These are phyloP conservation scores for Pichia gijzeniarum DNA, from an alignment of 805 yeast species.

Conservation along the genomic window DNA sequence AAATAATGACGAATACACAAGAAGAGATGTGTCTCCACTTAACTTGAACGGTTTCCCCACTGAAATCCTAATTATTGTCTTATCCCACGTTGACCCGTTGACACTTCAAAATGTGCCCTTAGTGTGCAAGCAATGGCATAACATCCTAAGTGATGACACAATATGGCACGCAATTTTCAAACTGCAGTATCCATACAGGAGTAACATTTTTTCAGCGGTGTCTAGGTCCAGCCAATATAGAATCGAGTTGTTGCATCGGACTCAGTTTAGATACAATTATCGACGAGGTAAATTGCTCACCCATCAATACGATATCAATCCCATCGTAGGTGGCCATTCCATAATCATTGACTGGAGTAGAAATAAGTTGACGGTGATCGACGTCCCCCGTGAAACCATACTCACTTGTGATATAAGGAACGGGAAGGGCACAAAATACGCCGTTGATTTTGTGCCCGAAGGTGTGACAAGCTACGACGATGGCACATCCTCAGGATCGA, in stretches of 20 bases:
- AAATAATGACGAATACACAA: too few species aligned
- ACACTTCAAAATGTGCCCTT: slow-evolving; percentile 35
- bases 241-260: slow-evolving; percentile 38
- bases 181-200: slow-evolving; percentile 32
- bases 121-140: slow-evolving; percentile 46
- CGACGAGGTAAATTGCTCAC: slow-evolving; percentile 7
- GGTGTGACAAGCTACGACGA: slow-evolving; percentile 28
- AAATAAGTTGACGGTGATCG: slow-evolving; percentile 10
- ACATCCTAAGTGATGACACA: slow-evolving; percentile 36
- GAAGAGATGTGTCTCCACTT: neutral
- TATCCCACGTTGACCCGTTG: slow-evolving; percentile 39
- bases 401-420: slow-evolving; percentile 10
- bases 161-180: slow-evolving; percentile 45
- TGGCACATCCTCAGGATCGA: slow-evolving; percentile 3
- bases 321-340: slow-evolving; percentile 4
- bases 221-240: slow-evolving; percentile 42
- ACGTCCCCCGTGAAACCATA: slow-evolving; percentile 10
- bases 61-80: slow-evolving; percentile 40
- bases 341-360: slow-evolving; percentile 11
- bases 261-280: slow-evolving; percentile 22
- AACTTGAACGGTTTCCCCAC: slow-evolving; percentile 34
- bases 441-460: slow-evolving; percentile 24
- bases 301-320: slow-evolving; percentile 6
- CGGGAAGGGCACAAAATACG: slow-evolving; percentile 10
- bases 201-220: slow-evolving; percentile 35